Evolutionary conservation across 805 yeast species (phyloP), one percentile per base, ranked within the genome.

Genomic region (Nakazawaea wyomingensis): DNA sequence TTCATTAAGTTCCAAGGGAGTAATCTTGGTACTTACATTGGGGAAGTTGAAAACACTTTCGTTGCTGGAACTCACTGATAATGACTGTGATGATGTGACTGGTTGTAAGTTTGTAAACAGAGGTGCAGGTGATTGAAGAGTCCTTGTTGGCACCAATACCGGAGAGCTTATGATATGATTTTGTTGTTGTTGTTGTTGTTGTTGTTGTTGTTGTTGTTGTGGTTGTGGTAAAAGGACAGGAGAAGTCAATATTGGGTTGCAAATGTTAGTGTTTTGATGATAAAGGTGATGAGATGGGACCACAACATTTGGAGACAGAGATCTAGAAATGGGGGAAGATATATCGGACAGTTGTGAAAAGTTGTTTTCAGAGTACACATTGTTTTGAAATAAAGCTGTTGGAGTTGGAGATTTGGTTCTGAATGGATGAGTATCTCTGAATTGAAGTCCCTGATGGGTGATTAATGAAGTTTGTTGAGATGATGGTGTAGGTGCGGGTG

Each of bases 1-100:
- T 9, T 48, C 46, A 5, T 50, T 51, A n/a, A 65, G 52, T 20
- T 53, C 57, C 4, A 14, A 13, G n/a, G 47, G 40, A 9, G n/a
- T 33, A 6, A 43, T 19, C 10, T 22, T 8, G 5, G 10, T 4
- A 6, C 10, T 21, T 17, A 18, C 22, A n/a, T 32, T 4, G 10
- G 13, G 8, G 34, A 36, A 32, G 11, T 13, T 13, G 9, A 10
- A 9, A 16, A 22, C 20, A n/a, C 8, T 31, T 14, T n/a, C 26
- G 10, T 7, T 18, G 34, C 16, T 34, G 16, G 14, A 11, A 32
- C 28, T 16, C 14, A 22, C 26, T 13, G 34, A 34, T 22, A 19
- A 34, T 7, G 43, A 26, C 16, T 24, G 18, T 11, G 34, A 29
- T 9, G 32, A 29, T 4, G 16, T n/a, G 7, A 10, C 32, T n/a